phyloP scores from a whole-genome alignment of 306 rosid species.

The Vigna nakashimae region DNA sequence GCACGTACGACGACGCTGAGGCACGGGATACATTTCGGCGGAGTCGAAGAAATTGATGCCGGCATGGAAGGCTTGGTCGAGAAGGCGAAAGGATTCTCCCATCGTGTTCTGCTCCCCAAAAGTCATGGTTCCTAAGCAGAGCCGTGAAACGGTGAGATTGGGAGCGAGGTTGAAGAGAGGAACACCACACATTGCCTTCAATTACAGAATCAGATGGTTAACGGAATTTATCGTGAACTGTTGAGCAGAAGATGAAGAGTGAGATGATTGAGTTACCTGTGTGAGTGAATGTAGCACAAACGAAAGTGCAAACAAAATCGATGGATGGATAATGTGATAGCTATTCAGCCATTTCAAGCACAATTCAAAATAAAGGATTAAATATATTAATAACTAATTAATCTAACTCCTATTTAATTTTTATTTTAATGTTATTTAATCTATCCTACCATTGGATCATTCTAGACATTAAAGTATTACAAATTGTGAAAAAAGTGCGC shows the following conservation, averaged over 20 bases:
- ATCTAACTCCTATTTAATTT: no score
- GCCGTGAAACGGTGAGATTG: conserved; percentile 68
- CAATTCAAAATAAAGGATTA: no score
- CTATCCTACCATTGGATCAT: no score
- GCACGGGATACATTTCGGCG: conserved; percentile 97
- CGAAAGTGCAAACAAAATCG: no score
- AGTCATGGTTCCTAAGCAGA: conserved; percentile 93
- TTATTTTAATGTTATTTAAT: no score
- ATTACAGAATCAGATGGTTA: background rate
- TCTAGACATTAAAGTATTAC: no score
- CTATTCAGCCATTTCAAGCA: no score
- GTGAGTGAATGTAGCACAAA: no score
- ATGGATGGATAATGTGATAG: no score
- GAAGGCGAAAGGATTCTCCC: conserved; percentile 69
- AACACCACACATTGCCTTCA: conserved; percentile 56
- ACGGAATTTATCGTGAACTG: background rate
- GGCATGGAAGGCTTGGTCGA: conserved; percentile 66
- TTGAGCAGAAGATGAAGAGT: background rate
- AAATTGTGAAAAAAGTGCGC: no score
- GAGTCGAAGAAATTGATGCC: conserved; percentile 94
- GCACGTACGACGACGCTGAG: conserved; percentile 77
- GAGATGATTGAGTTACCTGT: no score
- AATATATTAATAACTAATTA: no score
- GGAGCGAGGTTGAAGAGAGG: conserved; percentile 78
- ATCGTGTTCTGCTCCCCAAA: conserved; percentile 85